These are phyloP conservation scores for Ceratocystis harringtonii DNA, from an alignment of 2,329 filamentous ascomycete genomes.

Conservation along the genomic window DNA sequence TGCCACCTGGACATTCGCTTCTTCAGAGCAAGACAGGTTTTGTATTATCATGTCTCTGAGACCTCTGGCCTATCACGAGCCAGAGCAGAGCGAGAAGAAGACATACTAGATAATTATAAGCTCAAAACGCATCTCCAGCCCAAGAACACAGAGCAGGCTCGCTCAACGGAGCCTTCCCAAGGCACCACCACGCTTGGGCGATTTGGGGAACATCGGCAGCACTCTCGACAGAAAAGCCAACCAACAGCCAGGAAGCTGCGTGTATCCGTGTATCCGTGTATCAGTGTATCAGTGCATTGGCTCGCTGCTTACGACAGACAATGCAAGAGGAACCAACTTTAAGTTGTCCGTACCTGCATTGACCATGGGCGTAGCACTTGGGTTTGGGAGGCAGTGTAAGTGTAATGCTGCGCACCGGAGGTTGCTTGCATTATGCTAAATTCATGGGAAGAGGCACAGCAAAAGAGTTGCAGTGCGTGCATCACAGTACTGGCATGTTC, in stretches of 20 bases:
- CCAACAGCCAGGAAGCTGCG: not conserved
- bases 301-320: not conserved
- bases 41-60: not conserved
- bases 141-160: not conserved
- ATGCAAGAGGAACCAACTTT: not conserved
- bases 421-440: not conserved
- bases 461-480: not conserved
- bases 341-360: conserved; percentile 4
- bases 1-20: not conserved
- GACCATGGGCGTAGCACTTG: not conserved
- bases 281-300: not conserved
- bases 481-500: not conserved
- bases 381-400: not conserved
- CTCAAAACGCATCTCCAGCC: not conserved
- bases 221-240: too few relatives aligned
- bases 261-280: not conserved
- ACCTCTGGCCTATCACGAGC: not conserved
- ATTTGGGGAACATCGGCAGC: not conserved
- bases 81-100: not conserved
- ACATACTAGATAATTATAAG: not conserved
- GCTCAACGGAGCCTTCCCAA: not conserved
- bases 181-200: not conserved
- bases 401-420: not conserved
- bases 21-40: not conserved
- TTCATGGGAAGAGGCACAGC: not conserved